A percentile compares a stretch with the other conserved stretches of the same genome.
These are phyloP conservation scores for Chiua virens DNA, from an alignment of 768 basidiomycete species.

Conservation along the genomic window DNA sequence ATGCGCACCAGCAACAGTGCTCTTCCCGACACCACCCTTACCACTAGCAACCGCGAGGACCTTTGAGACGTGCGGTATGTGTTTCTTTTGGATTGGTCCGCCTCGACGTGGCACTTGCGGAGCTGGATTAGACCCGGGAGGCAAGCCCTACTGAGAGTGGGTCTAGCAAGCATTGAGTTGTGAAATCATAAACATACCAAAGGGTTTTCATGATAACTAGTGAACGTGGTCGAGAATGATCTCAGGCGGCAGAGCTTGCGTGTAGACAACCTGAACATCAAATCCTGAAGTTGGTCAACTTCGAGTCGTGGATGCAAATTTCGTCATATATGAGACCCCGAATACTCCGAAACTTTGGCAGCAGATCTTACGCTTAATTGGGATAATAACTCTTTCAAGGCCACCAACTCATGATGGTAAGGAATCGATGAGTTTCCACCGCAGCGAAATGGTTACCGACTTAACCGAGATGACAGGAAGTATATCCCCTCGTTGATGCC, in stretches of 20 bases:
- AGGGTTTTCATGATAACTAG: slow-evolving; percentile 51
- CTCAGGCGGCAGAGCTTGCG: slow-evolving; percentile 2
- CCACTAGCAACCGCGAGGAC: slow-evolving; percentile 87
- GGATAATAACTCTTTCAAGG: no score
- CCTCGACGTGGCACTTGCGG: slow-evolving; percentile 64
- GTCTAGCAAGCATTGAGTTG: slow-evolving; percentile 7
- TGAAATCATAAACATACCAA: slow-evolving; percentile 39
- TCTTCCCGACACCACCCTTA: slow-evolving; percentile 96
- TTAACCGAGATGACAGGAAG: slow-evolving; percentile 39
- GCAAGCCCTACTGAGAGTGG: slow-evolving; percentile 34
- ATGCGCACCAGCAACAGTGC: slow-evolving; percentile 79
- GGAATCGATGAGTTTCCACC: not conserved
- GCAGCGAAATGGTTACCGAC: not conserved
- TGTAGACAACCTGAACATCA: slow-evolving; percentile 10
- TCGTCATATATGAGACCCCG: not conserved
- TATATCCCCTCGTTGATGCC: slow-evolving; percentile 55
- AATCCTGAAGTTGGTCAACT: no score
- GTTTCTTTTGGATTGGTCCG: slow-evolving; percentile 52
- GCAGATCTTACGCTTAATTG: no score
- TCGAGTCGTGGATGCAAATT: no score
- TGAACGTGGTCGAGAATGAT: slow-evolving; percentile 15
- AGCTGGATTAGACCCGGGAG: slow-evolving; percentile 34
- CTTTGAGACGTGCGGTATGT: slow-evolving; percentile 72
- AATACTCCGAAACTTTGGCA: not conserved
- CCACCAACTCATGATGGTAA: slow-evolving; percentile 22